Evolutionary conservation across 331 rosid genomes (phyloP), one percentile per base, ranked within the genome.

Genomic region (Rosa hybrid): DNA sequence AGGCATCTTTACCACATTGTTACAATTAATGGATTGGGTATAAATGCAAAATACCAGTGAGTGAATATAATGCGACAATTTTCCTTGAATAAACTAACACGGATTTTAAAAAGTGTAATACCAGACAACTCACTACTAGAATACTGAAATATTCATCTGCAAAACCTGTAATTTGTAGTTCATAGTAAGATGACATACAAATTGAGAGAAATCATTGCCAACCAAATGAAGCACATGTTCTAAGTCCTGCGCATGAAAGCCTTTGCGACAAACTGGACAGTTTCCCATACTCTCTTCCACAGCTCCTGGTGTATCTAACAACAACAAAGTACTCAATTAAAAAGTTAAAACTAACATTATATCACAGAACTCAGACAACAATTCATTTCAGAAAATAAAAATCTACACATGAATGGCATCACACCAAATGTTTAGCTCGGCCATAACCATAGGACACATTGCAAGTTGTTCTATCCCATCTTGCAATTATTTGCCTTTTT

Each of bases 181-280:
- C 21, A 38, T 6, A 30, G 44, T 62, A 62, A 83, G 86, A 87
- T 41, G 59, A 76, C 81, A 41, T 84, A 90, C 97, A 86, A 65
- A 51, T 78, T 77, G 85, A 71, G 87, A 78, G 72, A 87, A 78
- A 84, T 79, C 86, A 74, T 87, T 83, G 77, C 75, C 91, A 84
- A 89, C 92, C 78, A 93, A 85, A 73, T 84, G 83, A 68, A 91
- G 91, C 75, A 91, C 97, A 71, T 91, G 95, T 46, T 91, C 91
- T 48, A 91, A 85, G 79, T 93, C 97, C 86, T 82, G 82, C 59
- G 87, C 83, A 60, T 86, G 88, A 84, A 93, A 90, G 68, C 87
- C 88, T 64, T 86, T 89, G 76, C 98, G 97, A 85, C 93, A 93
- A 70, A 93, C 92, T 49, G 94, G 98, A 86, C 98, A 93, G 81